Base-by-base conservation (phyloP, 2,329 filamentous ascomycete genomes). In the Drechslerella dactyloides region DNA sequence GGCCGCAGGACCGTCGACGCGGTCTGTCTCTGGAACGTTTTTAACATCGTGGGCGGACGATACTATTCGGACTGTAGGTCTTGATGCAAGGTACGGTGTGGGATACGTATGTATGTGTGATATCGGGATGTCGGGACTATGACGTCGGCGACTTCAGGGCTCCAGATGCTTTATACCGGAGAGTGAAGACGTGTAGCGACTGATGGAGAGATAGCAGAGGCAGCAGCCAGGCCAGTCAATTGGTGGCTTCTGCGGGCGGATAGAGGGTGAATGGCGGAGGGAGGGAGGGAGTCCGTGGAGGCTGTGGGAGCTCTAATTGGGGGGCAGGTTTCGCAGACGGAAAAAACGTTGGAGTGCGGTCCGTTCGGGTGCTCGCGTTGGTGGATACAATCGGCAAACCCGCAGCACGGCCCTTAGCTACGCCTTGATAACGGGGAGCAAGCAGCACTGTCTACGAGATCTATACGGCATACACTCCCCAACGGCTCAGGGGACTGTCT, bases 361-460 rank as follows among this genome's bases (percentile, higher is more conserved):
- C 27, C 27, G 27, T 64, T 63, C 59, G 54, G 42, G 42, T 46
- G 27, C 23, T 46, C 13, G 21, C 24, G 44, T 40, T 54, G 54
- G 48, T 72, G 68, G 68, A 65, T 72, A 72, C 53, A 65, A 65
- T 60, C 68, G 68, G 68, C 68, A 56, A 56, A 51, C 19, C 48
- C 52, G 48, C 60, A 40, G 53, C 17, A 46, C 19, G 37, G n/a
- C n/a, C n/a, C n/a, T n/a, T n/a, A n/a, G n/a, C n/a, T n/a, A 19
- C 37, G 30, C 19, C 24, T 40, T n/a, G 6, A 30, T 35, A 15
- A 62, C 23, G 50, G 15, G 13, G 40, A 37, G 35, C 8, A 15
- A 17, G 10, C 1, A 46, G 24, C 40, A 27, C 2, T 54, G 7
- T 52, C 33, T 42, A 33, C 19, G 17, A 33, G 4, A 33, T 33